phyloP scores from a whole-genome alignment of 192 early-diverging fungal genomes.

The Thamnidium elegans region DNA sequence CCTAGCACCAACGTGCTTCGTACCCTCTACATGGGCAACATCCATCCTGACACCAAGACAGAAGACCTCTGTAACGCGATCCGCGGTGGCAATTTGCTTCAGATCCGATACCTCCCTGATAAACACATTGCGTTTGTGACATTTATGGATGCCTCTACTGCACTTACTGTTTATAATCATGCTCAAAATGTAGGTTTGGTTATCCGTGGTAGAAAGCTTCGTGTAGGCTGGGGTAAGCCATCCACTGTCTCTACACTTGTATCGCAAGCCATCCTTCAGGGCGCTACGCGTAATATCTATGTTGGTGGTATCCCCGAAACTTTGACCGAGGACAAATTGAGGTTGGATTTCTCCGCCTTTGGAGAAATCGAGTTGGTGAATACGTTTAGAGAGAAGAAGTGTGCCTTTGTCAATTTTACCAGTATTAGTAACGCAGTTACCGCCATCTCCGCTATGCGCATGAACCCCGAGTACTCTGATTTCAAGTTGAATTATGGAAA shows the following conservation, averaged over 20 bases:
- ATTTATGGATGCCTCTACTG: slow-evolving; percentile 72
- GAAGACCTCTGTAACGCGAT: slow-evolving; percentile 85
- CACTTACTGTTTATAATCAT: slow-evolving; percentile 58
- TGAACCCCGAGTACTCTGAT: slow-evolving; percentile 51
- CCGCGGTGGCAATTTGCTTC: slow-evolving; percentile 77
- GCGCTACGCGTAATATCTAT: slow-evolving; percentile 79
- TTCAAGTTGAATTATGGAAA: slow-evolving; percentile 74
- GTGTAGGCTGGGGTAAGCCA: slow-evolving; percentile 80
- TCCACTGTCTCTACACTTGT: slow-evolving; percentile 47
- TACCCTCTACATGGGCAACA: slow-evolving; percentile 77
- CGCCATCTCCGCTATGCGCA: slow-evolving; percentile 62
- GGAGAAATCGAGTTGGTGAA: slow-evolving; percentile 86
- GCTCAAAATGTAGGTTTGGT: slow-evolving; percentile 57
- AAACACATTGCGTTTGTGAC: slow-evolving; percentile 85
- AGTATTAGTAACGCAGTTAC: slow-evolving; percentile 69
- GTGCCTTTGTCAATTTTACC: slow-evolving; percentile 86
- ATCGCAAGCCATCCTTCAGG: slow-evolving; percentile 48
- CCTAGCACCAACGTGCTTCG: slow-evolving; percentile 30
- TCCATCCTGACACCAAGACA: slow-evolving; percentile 67
- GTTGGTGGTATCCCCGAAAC: slow-evolving; percentile 61
- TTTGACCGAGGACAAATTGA: slow-evolving; percentile 66
- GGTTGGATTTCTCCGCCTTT: slow-evolving; percentile 70
- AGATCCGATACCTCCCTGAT: slow-evolving; percentile 68
- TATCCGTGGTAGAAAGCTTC: slow-evolving; percentile 66
- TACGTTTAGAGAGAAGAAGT: slow-evolving; percentile 75